Conservation (phyloP, 1,284 basidiomycete genomes). For the Rhodotorula sp. region DNA sequence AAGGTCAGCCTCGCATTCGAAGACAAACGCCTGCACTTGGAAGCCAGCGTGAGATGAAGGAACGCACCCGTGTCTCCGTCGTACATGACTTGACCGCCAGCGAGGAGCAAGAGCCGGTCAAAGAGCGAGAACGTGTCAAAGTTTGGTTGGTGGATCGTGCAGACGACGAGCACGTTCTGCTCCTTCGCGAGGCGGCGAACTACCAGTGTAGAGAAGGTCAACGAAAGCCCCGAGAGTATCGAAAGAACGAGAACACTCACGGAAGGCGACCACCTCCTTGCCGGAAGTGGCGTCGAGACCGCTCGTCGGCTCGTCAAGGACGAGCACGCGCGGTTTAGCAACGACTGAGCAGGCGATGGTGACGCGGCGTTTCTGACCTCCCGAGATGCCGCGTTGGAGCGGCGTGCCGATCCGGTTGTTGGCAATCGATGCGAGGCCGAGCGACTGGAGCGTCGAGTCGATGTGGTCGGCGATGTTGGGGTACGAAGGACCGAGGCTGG, state of each 20-base stretch:
- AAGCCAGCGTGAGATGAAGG: neutral
- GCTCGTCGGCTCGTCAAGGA: constrained; percentile 52
- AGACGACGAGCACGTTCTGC: constrained; percentile 46
- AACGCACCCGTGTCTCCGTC: constrained; percentile 14
- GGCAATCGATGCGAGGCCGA: constrained; percentile 46
- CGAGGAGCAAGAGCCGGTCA: constrained; percentile 46
- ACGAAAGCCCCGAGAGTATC: no score
- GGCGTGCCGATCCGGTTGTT: constrained; percentile 50
- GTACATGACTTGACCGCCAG: constrained; percentile 41
- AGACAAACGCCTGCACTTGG: no score
- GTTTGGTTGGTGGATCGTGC: constrained; percentile 50
- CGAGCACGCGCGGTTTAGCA: constrained; percentile 48
- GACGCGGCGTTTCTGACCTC: constrained; percentile 51
- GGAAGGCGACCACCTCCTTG: constrained; percentile 46
- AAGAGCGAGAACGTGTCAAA: constrained; percentile 48
- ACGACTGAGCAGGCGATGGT: constrained; percentile 49
- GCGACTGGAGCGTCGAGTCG: constrained; percentile 41
- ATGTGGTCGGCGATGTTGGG: constrained; percentile 29
- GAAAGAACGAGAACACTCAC: neutral
- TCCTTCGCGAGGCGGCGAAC: constrained; percentile 42
- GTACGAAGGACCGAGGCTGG: constrained; percentile 14
- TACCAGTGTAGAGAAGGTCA: neutral
- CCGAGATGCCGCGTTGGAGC: constrained; percentile 51
- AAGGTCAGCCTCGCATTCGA: neutral
- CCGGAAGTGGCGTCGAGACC: constrained; percentile 45